Base-by-base conservation (phyloP, 192 early-diverging fungal species). In the Pilobolus umbonatus region DNA sequence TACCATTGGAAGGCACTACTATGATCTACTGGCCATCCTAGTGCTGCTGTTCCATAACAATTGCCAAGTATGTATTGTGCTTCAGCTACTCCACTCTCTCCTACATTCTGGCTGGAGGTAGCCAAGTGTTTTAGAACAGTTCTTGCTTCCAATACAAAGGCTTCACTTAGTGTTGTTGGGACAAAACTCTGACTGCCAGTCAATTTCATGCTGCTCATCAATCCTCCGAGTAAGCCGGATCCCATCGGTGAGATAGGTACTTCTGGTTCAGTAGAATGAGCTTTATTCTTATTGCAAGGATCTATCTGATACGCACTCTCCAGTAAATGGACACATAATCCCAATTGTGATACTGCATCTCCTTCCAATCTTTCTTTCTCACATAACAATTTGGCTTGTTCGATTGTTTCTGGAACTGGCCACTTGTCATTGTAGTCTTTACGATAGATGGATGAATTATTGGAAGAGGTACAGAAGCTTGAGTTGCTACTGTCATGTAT, bases 11-110 rank as follows among this genome's bases (percentile, higher is more conserved):
- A 98, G 17, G 95, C 95, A 59, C 83, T 81, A 40, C 88, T 86
- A 63, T 92, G 86, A 62, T 96, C 91, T 15, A 86, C 74, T 35
- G 76, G 60, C 14, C 94, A 77, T 4, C 88, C 85, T 25, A 93
- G 72, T 12, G 81, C 77, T 25, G 92, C 94, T 61, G 89, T 90
- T 51, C 91, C 92, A 64, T 95, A 89, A 59, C 83, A 85, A 30
- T 91, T 89, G 28, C 92, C 96, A n/a, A 98, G 72, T 69, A 89
- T 88, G 75, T 93, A 97, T 70, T 91, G 86, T 17, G 96, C 91
- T 36, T 96, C 94, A 3, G 94, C 83, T 21, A 86, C 85, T 7
- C 87, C 82, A 32, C 82, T 75, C 46, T 83, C 85, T 34, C 89
- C 77, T 32, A 81, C 72, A 48, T 39, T 32, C 14, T 82, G 79